Evolutionary conservation across 2,329 filamentous ascomycete species (phyloP).

Genomic region (Lasiodiplodia citricola): DNA sequence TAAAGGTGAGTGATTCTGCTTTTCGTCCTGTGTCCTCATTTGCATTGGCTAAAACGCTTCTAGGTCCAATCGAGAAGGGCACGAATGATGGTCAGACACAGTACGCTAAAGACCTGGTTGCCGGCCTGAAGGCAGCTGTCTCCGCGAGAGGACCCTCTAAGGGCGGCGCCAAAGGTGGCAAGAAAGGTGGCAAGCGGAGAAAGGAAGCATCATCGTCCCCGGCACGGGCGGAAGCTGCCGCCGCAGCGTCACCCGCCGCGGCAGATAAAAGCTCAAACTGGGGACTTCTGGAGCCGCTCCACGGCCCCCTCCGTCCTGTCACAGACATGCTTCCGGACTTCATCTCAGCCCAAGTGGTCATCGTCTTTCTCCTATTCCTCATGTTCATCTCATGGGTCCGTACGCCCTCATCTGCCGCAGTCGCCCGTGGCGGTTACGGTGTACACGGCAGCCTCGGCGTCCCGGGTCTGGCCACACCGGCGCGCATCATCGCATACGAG

Average conservation of each 20-base stretch:
- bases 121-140: conserved; percentile 74
- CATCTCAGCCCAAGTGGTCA: conserved; percentile 76
- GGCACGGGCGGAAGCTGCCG: conserved; percentile 39
- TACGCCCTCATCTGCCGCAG: conserved; percentile 39
- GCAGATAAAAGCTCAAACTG: conserved; percentile 57
- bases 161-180: conserved; percentile 54
- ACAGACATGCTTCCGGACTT: conserved; percentile 72
- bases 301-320: conserved; percentile 71
- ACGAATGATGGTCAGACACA: conserved; percentile 86
- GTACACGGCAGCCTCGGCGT: conserved; percentile 13
- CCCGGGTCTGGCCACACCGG: conserved; percentile 55
- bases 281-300: conserved; percentile 82
- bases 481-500: conserved; percentile 83
- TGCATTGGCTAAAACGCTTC: conserved; percentile 12
- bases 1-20: conserved; percentile 66
- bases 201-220: conserved; percentile 50
- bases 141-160: conserved; percentile 65
- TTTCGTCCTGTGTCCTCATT: conserved; percentile 23
- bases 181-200: conserved; percentile 62
- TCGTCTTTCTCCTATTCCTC: conserved; percentile 74
- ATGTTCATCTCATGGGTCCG: conserved; percentile 70
- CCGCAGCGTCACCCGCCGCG: conserved; percentile 23
- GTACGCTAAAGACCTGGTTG: conserved; percentile 81
- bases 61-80: conserved; percentile 94
- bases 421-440: conserved; percentile 28